Evolutionary conservation across 1,284 basidiomycete genomes (phyloP).

Genomic region (Caloboletus inedulis): DNA sequence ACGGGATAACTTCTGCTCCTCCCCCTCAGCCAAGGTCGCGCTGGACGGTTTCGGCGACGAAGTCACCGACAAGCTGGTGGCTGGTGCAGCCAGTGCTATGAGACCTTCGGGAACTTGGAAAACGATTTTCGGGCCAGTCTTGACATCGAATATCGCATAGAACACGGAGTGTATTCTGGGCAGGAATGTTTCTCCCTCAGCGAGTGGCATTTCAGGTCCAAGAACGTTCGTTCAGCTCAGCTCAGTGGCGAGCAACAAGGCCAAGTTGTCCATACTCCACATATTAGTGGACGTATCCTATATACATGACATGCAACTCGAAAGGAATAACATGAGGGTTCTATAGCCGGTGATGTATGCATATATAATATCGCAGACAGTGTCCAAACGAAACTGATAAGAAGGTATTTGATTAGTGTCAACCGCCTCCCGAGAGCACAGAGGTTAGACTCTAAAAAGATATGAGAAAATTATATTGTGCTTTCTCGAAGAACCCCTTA

Average conservation of each 20-base stretch:
- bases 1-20: slow-evolving; percentile 36
- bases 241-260: not conserved
- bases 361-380: slow-evolving; percentile 5
- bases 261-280: not conserved
- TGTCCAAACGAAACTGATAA: slow-evolving; percentile 10
- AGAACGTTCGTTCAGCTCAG: not conserved
- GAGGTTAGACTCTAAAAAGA: slow-evolving; percentile 17
- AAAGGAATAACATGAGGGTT: not conserved
- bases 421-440: slow-evolving; percentile 11
- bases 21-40: slow-evolving; percentile 40
- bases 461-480: slow-evolving; percentile 7
- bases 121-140: slow-evolving; percentile 80
- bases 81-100: slow-evolving; percentile 45
- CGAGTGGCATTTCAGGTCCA: slow-evolving; percentile 36
- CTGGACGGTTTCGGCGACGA: slow-evolving; percentile 48
- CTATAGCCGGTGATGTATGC: slow-evolving; percentile 22
- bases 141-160: slow-evolving; percentile 83
- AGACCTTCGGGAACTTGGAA: slow-evolving; percentile 89
- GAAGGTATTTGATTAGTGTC: not conserved
- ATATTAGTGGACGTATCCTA: not conserved
- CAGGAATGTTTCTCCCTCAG: slow-evolving; percentile 63
- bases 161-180: slow-evolving; percentile 84
- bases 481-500: slow-evolving; percentile 6
- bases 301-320: not conserved
- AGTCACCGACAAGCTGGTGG: slow-evolving; percentile 34